These are phyloP conservation scores for Dorcoceras hygrometricum DNA, from an alignment of 257 asterid genomes.

Conservation along the genomic window DNA sequence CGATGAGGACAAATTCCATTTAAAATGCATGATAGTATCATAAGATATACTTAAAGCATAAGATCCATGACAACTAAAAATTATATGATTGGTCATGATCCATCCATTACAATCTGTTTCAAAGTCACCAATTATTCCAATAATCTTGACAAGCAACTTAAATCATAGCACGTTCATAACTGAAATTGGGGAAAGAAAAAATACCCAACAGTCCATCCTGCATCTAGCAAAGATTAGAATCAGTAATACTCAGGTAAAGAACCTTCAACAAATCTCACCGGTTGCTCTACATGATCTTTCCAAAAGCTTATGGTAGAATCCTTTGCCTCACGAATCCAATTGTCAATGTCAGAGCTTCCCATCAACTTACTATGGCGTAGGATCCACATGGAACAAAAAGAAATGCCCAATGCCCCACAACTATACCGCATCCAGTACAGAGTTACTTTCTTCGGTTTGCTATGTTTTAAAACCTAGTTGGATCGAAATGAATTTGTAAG, in stretches of 20 bases:
- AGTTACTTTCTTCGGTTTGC: conserved; percentile 73
- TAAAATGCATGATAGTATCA: not conserved
- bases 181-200: conserved; percentile 17
- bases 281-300: conserved; percentile 98
- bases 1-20: no score
- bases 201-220: conserved; percentile 14
- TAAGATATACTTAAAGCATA: conserved; percentile 10
- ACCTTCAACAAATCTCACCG: conserved; percentile 51
- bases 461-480: conserved; percentile 75
- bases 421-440: conserved; percentile 84
- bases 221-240: conserved; percentile 2
- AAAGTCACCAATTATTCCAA: conserved; percentile 6
- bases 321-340: conserved; percentile 87
- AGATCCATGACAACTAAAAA: not conserved
- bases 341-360: conserved; percentile 98
- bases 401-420: conserved; percentile 73
- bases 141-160: conserved; percentile 5
- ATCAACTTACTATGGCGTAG: conserved; percentile 90
- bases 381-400: conserved; percentile 84
- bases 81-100: not conserved
- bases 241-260: conserved; percentile 12
- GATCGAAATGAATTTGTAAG: conserved; percentile 22
- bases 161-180: not conserved
- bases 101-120: conserved; percentile 11
- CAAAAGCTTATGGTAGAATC: conserved; percentile 78